These are phyloP conservation scores for Candida morakotiae DNA, from an alignment of 805 yeast species.

Conservation along the genomic window DNA sequence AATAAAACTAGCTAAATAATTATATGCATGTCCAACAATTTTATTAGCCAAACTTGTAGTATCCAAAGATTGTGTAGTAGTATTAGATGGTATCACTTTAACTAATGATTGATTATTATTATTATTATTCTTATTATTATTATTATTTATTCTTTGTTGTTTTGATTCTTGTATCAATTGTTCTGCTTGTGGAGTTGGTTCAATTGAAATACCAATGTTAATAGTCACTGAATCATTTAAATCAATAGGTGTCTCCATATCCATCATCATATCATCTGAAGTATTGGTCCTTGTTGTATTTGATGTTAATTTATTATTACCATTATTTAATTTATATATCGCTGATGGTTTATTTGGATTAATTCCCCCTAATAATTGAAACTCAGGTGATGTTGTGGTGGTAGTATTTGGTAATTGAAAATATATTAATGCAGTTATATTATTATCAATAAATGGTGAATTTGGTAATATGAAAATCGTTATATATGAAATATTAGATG, in stretches of 20 bases:
- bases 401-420: slow-evolving; percentile 67
- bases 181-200: slow-evolving; percentile 67
- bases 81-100: slow-evolving; percentile 6
- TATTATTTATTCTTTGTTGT: slow-evolving; percentile 13
- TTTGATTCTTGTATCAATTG: slow-evolving; percentile 47
- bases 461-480: slow-evolving; percentile 86
- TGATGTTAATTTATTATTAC: not conserved
- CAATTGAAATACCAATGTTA: slow-evolving; percentile 86
- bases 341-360: slow-evolving; percentile 78
- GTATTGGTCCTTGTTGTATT: slow-evolving; percentile 34
- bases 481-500: slow-evolving; percentile 68
- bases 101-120: slow-evolving; percentile 16
- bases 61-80: slow-evolving; percentile 18
- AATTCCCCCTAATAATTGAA: slow-evolving; percentile 63
- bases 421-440: slow-evolving; percentile 78
- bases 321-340: slow-evolving; percentile 70
- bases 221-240: slow-evolving; percentile 24
- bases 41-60: slow-evolving; percentile 70
- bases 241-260: slow-evolving; percentile 25
- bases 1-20: slow-evolving; percentile 82
- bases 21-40: slow-evolving; percentile 89
- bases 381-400: slow-evolving; percentile 33
- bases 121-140: slow-evolving; percentile 10
- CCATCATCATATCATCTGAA: slow-evolving; percentile 38
- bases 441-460: slow-evolving; percentile 56